Percentiles rank a stretch among this genome's conserved stretches.
phyloP scores from a whole-genome alignment of 148 eudicot species.

The Nepenthes mirabilis region DNA sequence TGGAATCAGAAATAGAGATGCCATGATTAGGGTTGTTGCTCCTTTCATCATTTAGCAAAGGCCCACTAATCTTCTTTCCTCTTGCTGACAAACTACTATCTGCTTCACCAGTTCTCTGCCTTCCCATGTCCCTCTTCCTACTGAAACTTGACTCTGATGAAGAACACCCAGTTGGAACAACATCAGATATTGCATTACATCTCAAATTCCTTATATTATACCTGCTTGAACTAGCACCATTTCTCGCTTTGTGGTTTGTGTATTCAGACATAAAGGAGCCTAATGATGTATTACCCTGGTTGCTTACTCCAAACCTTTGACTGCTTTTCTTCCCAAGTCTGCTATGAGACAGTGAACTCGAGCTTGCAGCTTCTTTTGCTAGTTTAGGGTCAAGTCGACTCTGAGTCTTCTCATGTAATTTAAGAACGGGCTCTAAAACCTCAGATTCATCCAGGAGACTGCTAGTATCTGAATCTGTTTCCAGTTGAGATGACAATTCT shows the following conservation, averaged over 20 bases:
- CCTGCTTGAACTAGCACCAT: conserved; percentile 23
- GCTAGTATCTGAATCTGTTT: conserved; percentile 34
- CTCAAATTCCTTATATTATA: conserved; percentile 34
- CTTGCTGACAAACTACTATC: conserved; percentile 42
- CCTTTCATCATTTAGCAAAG: conserved; percentile 18
- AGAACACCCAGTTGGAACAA: conserved; percentile 35
- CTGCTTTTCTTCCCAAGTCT: conserved; percentile 23
- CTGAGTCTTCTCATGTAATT: conserved; percentile 13
- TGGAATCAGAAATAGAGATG: conserved; percentile 40
- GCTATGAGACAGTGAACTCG: conserved; percentile 20
- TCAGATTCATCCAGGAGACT: conserved; percentile 29
- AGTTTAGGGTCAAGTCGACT: conserved; percentile 12
- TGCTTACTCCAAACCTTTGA: conserved; percentile 27
- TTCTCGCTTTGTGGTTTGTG: conserved; percentile 19
- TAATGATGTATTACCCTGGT: conserved; percentile 22
- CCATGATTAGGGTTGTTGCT: conserved; percentile 26
- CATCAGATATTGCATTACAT: conserved; percentile 53
- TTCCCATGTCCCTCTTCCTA: conserved; percentile 32
- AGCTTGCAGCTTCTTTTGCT: conserved; percentile 13
- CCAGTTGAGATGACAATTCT: conserved; percentile 22
- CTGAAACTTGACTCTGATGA: conserved; percentile 28
- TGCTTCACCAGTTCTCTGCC: conserved; percentile 53
- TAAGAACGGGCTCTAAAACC: conserved; percentile 11
- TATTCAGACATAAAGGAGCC: conserved; percentile 31
- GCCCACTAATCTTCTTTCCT: conserved; percentile 44